Evolutionary conservation across 2,329 filamentous ascomycete species (phyloP).

Genomic region (Bipolaris gigantea): DNA sequence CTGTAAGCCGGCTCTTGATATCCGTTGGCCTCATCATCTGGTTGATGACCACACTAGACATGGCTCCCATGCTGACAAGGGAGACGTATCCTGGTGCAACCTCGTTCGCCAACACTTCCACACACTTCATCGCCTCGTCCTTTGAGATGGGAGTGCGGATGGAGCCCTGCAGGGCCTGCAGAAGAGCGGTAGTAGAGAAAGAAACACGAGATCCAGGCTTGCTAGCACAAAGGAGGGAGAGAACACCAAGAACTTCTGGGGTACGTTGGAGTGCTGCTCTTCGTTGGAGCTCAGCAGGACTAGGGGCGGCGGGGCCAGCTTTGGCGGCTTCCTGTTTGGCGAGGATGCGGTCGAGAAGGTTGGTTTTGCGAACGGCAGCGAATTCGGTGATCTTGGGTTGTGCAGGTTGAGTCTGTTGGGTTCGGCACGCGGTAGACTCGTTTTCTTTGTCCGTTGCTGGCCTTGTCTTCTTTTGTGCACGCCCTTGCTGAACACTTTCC

Average conservation of each 20-base stretch:
- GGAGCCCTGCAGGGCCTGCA: conserved; percentile 51
- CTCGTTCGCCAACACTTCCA: conserved; percentile 50
- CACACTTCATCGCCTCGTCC: conserved; percentile 49
- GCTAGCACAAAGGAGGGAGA: conserved; percentile 47
- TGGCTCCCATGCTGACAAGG: conserved; percentile 42
- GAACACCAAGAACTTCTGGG: conserved; percentile 49
- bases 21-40: conserved; percentile 38
- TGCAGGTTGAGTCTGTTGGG: conserved; percentile 19
- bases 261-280: conserved; percentile 51
- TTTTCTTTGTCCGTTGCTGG: conserved; percentile 39
- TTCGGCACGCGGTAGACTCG: conserved; percentile 16
- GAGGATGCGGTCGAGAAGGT: conserved; percentile 55
- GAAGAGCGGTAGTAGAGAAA: conserved; percentile 49
- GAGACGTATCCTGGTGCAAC: conserved; percentile 50
- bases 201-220: conserved; percentile 44
- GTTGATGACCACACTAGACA: conserved; percentile 51
- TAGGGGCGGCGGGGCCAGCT: conserved; percentile 44
- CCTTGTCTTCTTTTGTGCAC: conserved; percentile 36
- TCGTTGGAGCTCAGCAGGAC: conserved; percentile 49
- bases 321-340: conserved; percentile 52
- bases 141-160: conserved; percentile 50
- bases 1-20: conserved; percentile 36
- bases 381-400: conserved; percentile 45
- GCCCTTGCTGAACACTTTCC: conserved; percentile 54
- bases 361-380: conserved; percentile 47